Conservation (phyloP, 1,284 basidiomycete species). For the Ceratobasidium sp. region DNA sequence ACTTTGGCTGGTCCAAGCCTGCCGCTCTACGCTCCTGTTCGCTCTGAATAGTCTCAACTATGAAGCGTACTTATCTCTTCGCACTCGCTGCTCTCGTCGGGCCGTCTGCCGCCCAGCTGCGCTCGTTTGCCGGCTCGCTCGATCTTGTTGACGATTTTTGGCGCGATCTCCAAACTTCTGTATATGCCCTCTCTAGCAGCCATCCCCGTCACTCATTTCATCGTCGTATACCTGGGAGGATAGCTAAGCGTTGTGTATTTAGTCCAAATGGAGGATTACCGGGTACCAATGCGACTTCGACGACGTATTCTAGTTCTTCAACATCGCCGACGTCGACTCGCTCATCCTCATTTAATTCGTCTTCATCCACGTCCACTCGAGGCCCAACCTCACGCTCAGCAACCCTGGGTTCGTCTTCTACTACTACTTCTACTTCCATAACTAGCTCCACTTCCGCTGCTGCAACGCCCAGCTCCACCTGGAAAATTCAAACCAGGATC, state of each 20-base stretch:
- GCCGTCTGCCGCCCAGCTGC: slow-evolving; percentile 27
- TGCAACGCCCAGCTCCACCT: slow-evolving; percentile 35
- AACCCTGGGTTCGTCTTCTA: slow-evolving; percentile 8
- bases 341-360: too few species aligned
- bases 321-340: slow-evolving; percentile 5
- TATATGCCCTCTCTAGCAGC: not conserved
- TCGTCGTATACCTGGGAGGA: slow-evolving; percentile 22
- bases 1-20: slow-evolving; percentile 29
- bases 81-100: slow-evolving; percentile 24
- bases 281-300: slow-evolving; percentile 13
- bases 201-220: slow-evolving; percentile 38
- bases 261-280: not conserved
- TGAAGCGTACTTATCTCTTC: slow-evolving; percentile 15
- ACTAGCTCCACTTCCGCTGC: slow-evolving; percentile 8
- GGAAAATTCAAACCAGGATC: slow-evolving; percentile 29
- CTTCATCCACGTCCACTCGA: slow-evolving; percentile 1
- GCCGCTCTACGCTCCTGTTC: not conserved
- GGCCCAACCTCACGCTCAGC: slow-evolving; percentile 10
- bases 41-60: slow-evolving; percentile 1
- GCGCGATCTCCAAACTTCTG: slow-evolving; percentile 37
- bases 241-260: slow-evolving; percentile 33
- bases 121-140: slow-evolving; percentile 40
- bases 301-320: not conserved
- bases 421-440: slow-evolving; percentile 32
- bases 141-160: slow-evolving; percentile 36